A percentile compares a stretch with the other conserved stretches of the same genome.
These are phyloP conservation scores for Diplodia seriata DNA, from an alignment of 2,329 filamentous ascomycete genomes.

Conservation along the genomic window DNA sequence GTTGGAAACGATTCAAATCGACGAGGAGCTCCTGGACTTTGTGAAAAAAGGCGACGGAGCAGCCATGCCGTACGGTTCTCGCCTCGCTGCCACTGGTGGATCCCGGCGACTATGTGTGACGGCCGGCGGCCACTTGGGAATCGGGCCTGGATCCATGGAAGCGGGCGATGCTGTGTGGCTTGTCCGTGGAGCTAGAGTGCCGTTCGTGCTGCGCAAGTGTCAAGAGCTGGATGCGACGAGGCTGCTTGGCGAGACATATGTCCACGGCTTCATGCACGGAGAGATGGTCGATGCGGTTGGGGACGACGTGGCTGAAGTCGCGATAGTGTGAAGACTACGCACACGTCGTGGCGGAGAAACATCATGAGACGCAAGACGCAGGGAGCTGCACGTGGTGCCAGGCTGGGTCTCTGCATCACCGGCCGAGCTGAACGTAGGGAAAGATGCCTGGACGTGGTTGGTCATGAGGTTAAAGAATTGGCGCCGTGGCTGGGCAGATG, in stretches of 20 bases:
- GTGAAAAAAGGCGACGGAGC: neutral
- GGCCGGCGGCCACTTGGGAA: neutral
- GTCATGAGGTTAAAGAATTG: neutral
- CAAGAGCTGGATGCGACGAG: neutral
- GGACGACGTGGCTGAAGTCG: neutral
- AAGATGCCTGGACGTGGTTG: neutral
- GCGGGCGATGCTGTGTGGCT: slow-evolving; percentile 8
- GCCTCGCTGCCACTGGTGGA: neutral
- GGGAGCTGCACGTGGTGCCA: neutral
- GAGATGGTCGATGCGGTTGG: slow-evolving; percentile 12
- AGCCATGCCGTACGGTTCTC: neutral
- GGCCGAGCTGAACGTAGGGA: neutral
- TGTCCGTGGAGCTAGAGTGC: neutral
- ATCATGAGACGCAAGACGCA: neutral
- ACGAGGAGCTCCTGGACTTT: neutral
- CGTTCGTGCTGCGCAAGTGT: slow-evolving; percentile 1
- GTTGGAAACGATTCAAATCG: neutral
- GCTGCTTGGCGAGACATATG: slow-evolving; percentile 17
- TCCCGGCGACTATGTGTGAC: slow-evolving; percentile 7
- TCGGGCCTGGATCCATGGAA: neutral
- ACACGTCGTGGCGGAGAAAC: neutral
- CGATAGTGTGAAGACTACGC: neutral
- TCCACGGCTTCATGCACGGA: slow-evolving; percentile 10
- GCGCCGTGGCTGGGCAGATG: too few relatives aligned
- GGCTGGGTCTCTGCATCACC: too few relatives aligned